Conservation (phyloP, 129 eudicot species). For the Ambrosia artemisiifolia region DNA sequence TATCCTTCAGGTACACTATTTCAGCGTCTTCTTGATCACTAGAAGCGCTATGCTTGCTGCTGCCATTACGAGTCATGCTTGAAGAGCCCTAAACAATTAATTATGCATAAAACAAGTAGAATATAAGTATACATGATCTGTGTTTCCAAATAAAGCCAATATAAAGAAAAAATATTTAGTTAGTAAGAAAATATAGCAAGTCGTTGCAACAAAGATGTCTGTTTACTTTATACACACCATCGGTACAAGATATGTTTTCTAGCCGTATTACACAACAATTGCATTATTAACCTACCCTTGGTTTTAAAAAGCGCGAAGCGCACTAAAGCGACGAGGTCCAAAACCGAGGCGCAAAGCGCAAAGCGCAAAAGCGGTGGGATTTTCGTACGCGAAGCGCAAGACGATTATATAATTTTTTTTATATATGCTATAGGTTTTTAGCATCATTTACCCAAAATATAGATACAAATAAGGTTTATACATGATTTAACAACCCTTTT, state of each 20-base stretch:
- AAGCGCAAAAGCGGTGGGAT: too few species aligned
- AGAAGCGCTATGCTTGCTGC: constrained; percentile 46
- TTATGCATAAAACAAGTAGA: constrained; percentile 5
- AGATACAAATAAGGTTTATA: too few species aligned
- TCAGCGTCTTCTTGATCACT: constrained; percentile 69
- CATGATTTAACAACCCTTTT: too few species aligned
- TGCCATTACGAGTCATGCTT: constrained; percentile 58
- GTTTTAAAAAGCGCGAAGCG: too few species aligned
- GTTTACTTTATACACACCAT: constrained; percentile 14
- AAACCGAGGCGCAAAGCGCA: too few species aligned
- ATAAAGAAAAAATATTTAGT: neutral
- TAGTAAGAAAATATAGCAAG: neutral
- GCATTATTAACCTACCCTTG: too few species aligned
- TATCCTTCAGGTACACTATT: constrained; percentile 63
- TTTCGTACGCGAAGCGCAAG: too few species aligned
- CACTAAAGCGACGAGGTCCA: too few species aligned
- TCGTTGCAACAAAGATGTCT: neutral
- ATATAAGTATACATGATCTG: constrained; percentile 2
- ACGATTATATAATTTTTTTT: too few species aligned
- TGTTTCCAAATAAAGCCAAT: neutral
- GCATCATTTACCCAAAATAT: too few species aligned
- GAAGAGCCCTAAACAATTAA: constrained; percentile 33
- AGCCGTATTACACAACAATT: neutral
- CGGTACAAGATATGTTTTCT: neutral
- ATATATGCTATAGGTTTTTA: too few species aligned